Evolutionary conservation across 2,329 filamentous ascomycete species (phyloP), one percentile per base, ranked within the genome.

Genomic region (Aspergillus alliaceus): DNA sequence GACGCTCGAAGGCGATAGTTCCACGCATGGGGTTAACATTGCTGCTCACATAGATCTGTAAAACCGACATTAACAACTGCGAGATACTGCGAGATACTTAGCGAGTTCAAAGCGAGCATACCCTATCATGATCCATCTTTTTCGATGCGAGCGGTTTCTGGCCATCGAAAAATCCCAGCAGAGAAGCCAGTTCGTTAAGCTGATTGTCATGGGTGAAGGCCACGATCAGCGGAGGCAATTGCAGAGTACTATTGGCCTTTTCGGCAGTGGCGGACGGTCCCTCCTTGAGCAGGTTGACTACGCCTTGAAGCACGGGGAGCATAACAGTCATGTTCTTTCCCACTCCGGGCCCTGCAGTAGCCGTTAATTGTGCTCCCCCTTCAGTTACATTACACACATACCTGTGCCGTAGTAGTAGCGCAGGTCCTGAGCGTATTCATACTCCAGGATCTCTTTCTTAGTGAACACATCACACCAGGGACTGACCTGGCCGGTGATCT

Each of bases 341-440:
- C 14, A 55, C 61, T 34, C 62, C 52, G 27, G 63, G 39, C 20
- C 58, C 58, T 62, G 49, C 85, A 75, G 86, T 81, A 56, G 80
- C 82, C 79, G n/a, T 47, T n/a, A 39, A 11, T 9, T 3, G 25
- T 20, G 18, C 12, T 3, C 11, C 18, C 24, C 20, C 20, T n/a
- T 27, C 11, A 6, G 7, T 2, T 1, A 6, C 18, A 46, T 15
- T n/a, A n/a, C 14, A 32, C 3, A 47, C 46, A 6, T 35, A 0
- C 87, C 86, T 1, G 81, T 77, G 11, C 85, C 85, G 64, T 89
- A 88, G 73, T 84, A 89, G 71, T 90, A 90, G 29, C 86, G 82
- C 37, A 90, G 72, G 65, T 90, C 87, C 61, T 90, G 86, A 1
- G 80, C 78, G 68, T 90, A 90, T 64, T 89, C 86, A 62, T 89